Conservation (phyloP, 176 grass and related monocot species). For the Ensete glaucum region DNA sequence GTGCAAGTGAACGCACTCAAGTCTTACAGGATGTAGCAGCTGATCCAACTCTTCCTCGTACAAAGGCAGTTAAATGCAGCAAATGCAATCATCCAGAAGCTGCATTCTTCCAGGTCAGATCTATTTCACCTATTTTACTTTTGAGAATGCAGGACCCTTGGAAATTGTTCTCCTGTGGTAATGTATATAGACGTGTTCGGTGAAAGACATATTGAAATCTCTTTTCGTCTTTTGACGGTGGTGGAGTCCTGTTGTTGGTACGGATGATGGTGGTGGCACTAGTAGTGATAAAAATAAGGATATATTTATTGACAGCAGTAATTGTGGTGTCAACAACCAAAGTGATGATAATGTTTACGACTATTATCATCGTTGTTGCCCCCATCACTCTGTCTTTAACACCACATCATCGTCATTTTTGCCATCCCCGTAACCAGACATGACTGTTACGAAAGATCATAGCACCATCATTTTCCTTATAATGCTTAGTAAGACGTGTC, state of each 20-base stretch:
- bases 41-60: slow-evolving; percentile 72
- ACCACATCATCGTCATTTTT: no score
- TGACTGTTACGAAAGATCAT: no score
- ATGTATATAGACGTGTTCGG: no score
- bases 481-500: no score
- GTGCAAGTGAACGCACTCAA: slow-evolving; percentile 44
- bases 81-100: slow-evolving; percentile 69
- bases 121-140: not conserved
- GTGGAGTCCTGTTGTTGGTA: not conserved
- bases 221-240: not conserved
- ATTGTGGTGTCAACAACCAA: not conserved
- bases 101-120: slow-evolving; percentile 72
- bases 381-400: no score
- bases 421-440: no score
- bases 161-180: no score
- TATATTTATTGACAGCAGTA: not conserved
- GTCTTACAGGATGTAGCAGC: slow-evolving; percentile 45
- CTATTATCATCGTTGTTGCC: no score
- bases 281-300: not conserved
- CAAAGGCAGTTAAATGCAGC: slow-evolving; percentile 64
- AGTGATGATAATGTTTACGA: no score
- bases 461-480: no score
- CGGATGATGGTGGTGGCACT: not conserved
- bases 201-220: not conserved
- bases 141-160: not conserved